phyloP scores from a whole-genome alignment of 106 monocot species.

The Gastrodia elata region DNA sequence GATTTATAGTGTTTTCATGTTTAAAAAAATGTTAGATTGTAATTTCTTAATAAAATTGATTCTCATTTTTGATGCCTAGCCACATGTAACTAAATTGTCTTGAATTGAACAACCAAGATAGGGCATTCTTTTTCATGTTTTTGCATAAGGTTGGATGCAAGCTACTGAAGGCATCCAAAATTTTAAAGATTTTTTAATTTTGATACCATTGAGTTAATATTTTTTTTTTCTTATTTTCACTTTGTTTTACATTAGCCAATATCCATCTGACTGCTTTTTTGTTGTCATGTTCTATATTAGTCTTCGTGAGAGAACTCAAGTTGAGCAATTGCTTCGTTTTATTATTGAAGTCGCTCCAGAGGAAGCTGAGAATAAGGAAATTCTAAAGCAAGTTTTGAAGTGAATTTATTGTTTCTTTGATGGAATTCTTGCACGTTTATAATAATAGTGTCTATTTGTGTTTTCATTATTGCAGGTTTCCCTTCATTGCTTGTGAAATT shows the following conservation, averaged over 20 bases:
- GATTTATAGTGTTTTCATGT: not conserved
- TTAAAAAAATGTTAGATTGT: not conserved
- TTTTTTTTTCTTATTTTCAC: not conserved
- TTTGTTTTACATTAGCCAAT: not conserved
- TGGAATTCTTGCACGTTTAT: too few species aligned
- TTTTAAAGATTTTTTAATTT: not conserved
- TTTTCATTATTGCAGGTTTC: conserved; percentile 45
- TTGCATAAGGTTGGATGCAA: not conserved
- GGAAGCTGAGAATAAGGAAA: conserved; percentile 56
- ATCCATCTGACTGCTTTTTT: not conserved
- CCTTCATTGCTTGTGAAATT: conserved; percentile 90
- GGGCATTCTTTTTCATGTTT: not conserved
- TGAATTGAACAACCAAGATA: not conserved
- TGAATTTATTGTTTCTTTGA: not conserved
- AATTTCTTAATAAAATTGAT: not conserved
- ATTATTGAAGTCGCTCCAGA: conserved; percentile 70
- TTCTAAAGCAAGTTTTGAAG: conserved; percentile 46
- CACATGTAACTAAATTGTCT: not conserved
- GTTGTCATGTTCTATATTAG: conserved; percentile 17
- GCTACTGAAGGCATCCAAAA: not conserved
- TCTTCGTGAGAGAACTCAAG: conserved; percentile 62
- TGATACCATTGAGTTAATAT: not conserved
- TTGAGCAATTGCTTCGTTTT: conserved; percentile 71
- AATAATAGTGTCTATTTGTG: conserved; percentile 5
- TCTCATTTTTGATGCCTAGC: not conserved